Base-by-base conservation (phyloP, 805 yeast genomes). In the Sugiyamaella boreocaroliniensis region DNA sequence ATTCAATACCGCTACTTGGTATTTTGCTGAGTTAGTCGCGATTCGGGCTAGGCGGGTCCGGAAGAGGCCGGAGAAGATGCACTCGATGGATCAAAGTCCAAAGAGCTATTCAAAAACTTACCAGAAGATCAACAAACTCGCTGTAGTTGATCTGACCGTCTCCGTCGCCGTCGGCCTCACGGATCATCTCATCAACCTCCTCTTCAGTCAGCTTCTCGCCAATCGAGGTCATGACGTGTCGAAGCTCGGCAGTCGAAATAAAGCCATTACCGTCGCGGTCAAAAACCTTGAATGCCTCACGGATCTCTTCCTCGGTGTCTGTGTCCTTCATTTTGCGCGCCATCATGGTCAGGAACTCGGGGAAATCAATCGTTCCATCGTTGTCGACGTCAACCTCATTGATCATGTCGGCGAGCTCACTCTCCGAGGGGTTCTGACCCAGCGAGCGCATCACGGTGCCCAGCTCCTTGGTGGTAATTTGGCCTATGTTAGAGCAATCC, bases 401-500 rank as follows among this genome's bases (percentile, higher is more conserved):
- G 77, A 93, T 88, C 85, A 93, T 83, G 69, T 93, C 99, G 52
- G 93, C 86, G 64, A 93, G 85, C 71, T 93, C 99, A 60, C 89
- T 83, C 71, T 93, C 98, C 48, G 95, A 83, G 40, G 99, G 99
- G 65, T 92, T 92, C 71, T 89, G 93, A 49, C 99, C 99, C 66
- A 93, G 77, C n/a, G 97, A 88, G 74, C 99, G 85, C 99, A 93
- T 93, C 50, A 93, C 99, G 3, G 97, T 89, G 59, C 98, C 97
- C 61, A 93, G 78, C 73, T 93, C 99, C 66, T 87, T 81, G 62
- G 97, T 87, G 54, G 97, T 89, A 75, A 93, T 93, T 67, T 89
- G 88, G 47, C 69, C 68, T 58, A 22, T 6, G 18, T 32, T 32
- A 32, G 37, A 22, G 26, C 26, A 22, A 4, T 22, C 26, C 40